A percentile compares a stretch with the other conserved stretches of the same genome.
Evolutionary conservation across 148 eudicot genomes (phyloP).

Genomic region (Chenopodium album): DNA sequence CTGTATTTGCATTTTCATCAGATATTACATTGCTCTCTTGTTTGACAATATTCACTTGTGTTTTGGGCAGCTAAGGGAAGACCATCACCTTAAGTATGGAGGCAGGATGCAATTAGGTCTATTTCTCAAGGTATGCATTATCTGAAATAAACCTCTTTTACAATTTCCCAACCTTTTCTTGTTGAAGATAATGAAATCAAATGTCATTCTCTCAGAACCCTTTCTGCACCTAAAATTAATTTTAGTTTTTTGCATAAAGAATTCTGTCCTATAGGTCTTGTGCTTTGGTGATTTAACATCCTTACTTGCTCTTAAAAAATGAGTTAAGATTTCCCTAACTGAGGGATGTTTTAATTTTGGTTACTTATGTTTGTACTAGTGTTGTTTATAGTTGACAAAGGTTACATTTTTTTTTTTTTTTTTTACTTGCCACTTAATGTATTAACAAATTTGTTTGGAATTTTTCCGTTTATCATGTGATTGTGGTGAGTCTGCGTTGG

Average conservation of each 20-base stretch:
- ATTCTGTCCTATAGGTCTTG: background rate
- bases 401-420: background rate
- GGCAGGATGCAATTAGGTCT: slow-evolving; percentile 97
- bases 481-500: slow-evolving; percentile 17
- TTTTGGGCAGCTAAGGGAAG: slow-evolving; percentile 78
- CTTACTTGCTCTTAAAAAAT: background rate
- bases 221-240: background rate
- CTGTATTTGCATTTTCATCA: background rate
- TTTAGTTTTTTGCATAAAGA: background rate
- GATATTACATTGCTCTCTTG: background rate
- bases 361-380: background rate
- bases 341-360: background rate
- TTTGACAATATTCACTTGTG: background rate
- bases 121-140: slow-evolving; percentile 72
- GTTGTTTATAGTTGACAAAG: background rate
- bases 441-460: background rate
- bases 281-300: background rate
- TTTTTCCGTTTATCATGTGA: background rate
- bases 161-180: background rate
- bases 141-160: background rate
- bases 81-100: slow-evolving; percentile 96
- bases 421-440: background rate
- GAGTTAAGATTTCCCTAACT: background rate
- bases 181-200: background rate
- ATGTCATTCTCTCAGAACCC: background rate